Evolutionary conservation across 2,329 filamentous ascomycete species (phyloP).

Genomic region (Arthroderma sp.): DNA sequence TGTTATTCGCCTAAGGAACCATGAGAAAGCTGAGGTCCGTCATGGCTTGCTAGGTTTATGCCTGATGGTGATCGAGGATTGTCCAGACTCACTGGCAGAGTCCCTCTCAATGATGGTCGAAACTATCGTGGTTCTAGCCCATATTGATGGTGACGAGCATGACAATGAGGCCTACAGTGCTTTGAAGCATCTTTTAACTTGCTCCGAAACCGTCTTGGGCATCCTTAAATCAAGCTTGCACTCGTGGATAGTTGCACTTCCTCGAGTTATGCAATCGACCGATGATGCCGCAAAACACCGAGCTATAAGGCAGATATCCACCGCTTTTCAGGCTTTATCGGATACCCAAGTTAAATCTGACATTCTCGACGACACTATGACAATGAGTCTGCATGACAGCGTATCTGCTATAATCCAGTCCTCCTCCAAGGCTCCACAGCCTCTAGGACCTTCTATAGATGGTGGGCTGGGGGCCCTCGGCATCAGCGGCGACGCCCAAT

Average conservation of each 20-base stretch:
- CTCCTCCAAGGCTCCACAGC: slow-evolving; percentile 21
- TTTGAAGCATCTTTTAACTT: slow-evolving; percentile 50
- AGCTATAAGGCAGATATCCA: slow-evolving; percentile 63
- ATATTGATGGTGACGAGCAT: slow-evolving; percentile 37
- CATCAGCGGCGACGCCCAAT: slow-evolving; percentile 16
- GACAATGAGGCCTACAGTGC: slow-evolving; percentile 26
- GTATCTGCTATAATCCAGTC: slow-evolving; percentile 42
- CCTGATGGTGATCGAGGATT: slow-evolving; percentile 63
- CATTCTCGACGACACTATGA: slow-evolving; percentile 55
- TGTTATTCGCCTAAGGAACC: slow-evolving; percentile 61
- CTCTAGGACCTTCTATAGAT: slow-evolving; percentile 17
- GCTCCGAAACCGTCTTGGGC: slow-evolving; percentile 51
- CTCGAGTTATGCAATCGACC: slow-evolving; percentile 68
- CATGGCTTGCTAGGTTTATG: slow-evolving; percentile 59
- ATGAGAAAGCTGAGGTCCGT: slow-evolving; percentile 58
- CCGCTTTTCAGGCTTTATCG: slow-evolving; percentile 55
- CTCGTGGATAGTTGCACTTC: slow-evolving; percentile 69
- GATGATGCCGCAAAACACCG: slow-evolving; percentile 67
- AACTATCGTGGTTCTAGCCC: slow-evolving; percentile 59
- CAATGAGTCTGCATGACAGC: slow-evolving; percentile 61
- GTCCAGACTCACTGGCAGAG: slow-evolving; percentile 57
- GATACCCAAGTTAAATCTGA: slow-evolving; percentile 52
- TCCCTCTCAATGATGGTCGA: slow-evolving; percentile 65
- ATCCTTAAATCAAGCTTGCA: slow-evolving; percentile 58
- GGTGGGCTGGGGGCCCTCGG: slow-evolving; percentile 21